A percentile compares a stretch with the other conserved stretches of the same genome.
Evolutionary conservation across 805 yeast species (phyloP).

Genomic region (Henningerozyma blattae): DNA sequence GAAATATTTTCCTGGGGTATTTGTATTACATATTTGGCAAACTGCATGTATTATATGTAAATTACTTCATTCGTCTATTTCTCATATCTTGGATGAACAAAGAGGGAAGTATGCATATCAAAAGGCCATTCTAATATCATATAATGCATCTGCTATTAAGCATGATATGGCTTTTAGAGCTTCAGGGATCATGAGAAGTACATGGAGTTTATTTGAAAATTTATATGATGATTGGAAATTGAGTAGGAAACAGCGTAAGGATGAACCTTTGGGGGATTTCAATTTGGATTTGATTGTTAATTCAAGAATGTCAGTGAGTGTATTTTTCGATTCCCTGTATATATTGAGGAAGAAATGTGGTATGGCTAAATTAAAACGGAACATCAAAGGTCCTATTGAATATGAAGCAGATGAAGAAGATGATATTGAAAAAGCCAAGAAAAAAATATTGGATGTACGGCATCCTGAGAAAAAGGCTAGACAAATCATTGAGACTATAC

Average conservation of each 20-base stretch:
- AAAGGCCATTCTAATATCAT: slow-evolving; percentile 53
- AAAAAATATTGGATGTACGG: slow-evolving; percentile 30
- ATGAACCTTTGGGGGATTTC: slow-evolving; percentile 11
- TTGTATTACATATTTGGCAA: slow-evolving; percentile 81
- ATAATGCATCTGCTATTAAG: slow-evolving; percentile 73
- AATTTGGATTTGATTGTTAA: slow-evolving; percentile 44
- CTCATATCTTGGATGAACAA: slow-evolving; percentile 51
- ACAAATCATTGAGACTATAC: slow-evolving; percentile 64
- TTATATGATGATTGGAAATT: slow-evolving; percentile 41
- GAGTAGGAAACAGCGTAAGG: slow-evolving; percentile 6
- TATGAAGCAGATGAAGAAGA: slow-evolving; percentile 17
- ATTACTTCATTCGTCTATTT: slow-evolving; percentile 63
- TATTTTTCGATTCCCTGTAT: slow-evolving; percentile 84
- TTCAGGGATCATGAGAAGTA: slow-evolving; percentile 84
- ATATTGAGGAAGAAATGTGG: slow-evolving; percentile 79
- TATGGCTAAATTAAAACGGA: slow-evolving; percentile 51
- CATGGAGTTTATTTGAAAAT: slow-evolving; percentile 78
- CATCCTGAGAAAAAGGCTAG: slow-evolving; percentile 66
- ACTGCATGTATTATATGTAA: slow-evolving; percentile 77
- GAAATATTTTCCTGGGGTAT: slow-evolving; percentile 72
- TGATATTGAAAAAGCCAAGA: slow-evolving; percentile 11
- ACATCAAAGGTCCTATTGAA: slow-evolving; percentile 6
- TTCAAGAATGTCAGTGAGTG: slow-evolving; percentile 84
- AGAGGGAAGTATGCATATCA: slow-evolving; percentile 62
- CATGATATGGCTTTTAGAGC: slow-evolving; percentile 91